A percentile compares a stretch with the other conserved stretches of the same genome.
phyloP scores from a whole-genome alignment of 2,329 filamentous ascomycete species.

The Beauveria brongniartii region DNA sequence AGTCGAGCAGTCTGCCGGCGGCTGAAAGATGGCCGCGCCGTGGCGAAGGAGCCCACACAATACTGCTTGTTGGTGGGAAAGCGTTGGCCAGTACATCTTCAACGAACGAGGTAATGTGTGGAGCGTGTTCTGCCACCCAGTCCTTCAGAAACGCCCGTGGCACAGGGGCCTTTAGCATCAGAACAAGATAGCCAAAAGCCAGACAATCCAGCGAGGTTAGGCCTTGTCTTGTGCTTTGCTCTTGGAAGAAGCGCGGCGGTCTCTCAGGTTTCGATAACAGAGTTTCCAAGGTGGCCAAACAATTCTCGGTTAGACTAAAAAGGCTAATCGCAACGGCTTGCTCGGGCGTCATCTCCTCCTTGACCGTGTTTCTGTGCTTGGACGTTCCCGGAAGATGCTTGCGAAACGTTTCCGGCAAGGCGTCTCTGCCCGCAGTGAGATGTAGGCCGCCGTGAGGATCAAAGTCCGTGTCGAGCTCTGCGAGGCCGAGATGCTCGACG shows the following conservation, averaged over 20 bases:
- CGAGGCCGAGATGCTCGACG: conserved; percentile 63
- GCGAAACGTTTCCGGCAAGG: conserved; percentile 32
- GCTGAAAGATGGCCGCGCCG: conserved; percentile 18
- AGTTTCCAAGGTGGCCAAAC: conserved; percentile 62
- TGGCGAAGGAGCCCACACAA: conserved; percentile 21
- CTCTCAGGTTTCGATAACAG: conserved; percentile 29
- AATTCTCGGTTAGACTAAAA: conserved; percentile 61
- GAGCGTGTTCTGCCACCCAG: conserved; percentile 28
- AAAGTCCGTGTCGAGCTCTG: conserved; percentile 56
- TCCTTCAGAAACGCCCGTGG: conserved; percentile 34
- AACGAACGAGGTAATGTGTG: conserved; percentile 25
- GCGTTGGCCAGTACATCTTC: conserved; percentile 21
- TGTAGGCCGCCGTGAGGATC: conserved; percentile 30
- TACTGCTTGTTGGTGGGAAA: conserved; percentile 15
- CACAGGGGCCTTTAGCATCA: conserved; percentile 53
- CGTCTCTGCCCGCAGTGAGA: conserved; percentile 28
- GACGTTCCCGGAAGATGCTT: conserved; percentile 25
- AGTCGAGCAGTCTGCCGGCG: conserved; percentile 25
- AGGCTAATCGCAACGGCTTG: conserved; percentile 68
- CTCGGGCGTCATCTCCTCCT: conserved; percentile 58
- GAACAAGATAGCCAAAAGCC: conserved; percentile 67
- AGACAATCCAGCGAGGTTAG: conserved; percentile 60
- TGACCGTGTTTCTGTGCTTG: conserved; percentile 47
- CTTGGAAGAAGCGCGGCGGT: conserved; percentile 24
- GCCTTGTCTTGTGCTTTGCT: conserved; percentile 7